phyloP scores from a whole-genome alignment of 2,329 filamentous ascomycete genomes.

The Colletotrichum sp. region DNA sequence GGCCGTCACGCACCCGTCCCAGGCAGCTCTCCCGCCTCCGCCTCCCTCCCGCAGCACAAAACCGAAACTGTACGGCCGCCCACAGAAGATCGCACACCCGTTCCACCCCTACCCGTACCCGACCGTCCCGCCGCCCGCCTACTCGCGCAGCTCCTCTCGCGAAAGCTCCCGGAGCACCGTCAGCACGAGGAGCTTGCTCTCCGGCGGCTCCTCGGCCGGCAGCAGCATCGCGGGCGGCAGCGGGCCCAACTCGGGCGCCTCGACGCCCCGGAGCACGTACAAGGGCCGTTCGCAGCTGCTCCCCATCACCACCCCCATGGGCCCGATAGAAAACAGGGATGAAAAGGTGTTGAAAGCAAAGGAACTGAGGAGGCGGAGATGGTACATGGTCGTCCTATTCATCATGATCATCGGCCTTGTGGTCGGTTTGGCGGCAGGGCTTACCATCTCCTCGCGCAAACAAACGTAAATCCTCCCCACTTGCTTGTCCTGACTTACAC shows the following conservation, averaged over 20 bases:
- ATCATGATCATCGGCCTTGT: slow-evolving; percentile 35
- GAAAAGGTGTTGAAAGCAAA: slow-evolving; percentile 18
- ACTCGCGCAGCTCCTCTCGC: slow-evolving; percentile 12
- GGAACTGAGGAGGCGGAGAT: slow-evolving; percentile 30
- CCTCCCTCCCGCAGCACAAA: neutral
- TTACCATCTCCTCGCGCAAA: slow-evolving; percentile 41
- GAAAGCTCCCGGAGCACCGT: slow-evolving; percentile 8
- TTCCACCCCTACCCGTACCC: slow-evolving; percentile 15
- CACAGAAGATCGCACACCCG: neutral
- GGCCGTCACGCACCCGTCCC: neutral
- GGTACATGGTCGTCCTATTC: slow-evolving; percentile 34
- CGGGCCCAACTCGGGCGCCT: neutral
- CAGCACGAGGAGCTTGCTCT: neutral
- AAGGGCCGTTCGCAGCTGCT: neutral
- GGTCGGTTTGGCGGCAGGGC: slow-evolving; percentile 43
- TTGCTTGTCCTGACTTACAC: neutral
- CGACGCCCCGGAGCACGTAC: neutral
- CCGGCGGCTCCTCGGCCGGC: neutral
- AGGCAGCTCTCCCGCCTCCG: neutral
- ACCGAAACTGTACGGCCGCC: slow-evolving; percentile 5
- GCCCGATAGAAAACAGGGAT: neutral
- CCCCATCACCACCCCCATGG: neutral
- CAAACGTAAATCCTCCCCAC: slow-evolving; percentile 33
- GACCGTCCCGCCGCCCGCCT: slow-evolving; percentile 16
- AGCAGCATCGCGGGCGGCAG: neutral